phyloP scores from a whole-genome alignment of 2,329 filamentous ascomycete species.

The Fusarium floridanum region DNA sequence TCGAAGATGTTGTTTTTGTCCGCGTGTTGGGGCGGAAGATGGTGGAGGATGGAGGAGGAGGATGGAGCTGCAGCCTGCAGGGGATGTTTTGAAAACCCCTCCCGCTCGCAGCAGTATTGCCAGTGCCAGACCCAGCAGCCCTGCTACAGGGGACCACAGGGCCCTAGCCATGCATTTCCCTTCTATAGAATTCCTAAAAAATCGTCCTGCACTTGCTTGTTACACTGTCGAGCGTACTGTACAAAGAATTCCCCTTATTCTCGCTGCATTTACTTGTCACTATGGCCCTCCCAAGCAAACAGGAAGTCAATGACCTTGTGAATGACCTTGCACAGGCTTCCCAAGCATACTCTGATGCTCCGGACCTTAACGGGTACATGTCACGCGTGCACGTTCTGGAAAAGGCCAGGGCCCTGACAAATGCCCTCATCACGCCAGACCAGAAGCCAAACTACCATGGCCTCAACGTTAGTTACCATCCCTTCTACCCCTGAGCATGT shows the following conservation, averaged over 20 bases:
- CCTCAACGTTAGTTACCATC: slow-evolving; percentile 42
- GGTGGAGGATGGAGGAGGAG: background rate
- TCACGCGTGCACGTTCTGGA: slow-evolving; percentile 46
- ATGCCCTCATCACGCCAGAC: slow-evolving; percentile 46
- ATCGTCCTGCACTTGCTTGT: background rate
- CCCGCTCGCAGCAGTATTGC: background rate
- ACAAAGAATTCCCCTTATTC: background rate
- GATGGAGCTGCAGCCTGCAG: background rate
- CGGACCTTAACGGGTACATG: slow-evolving; percentile 43
- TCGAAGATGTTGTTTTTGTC: background rate
- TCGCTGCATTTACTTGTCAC: background rate
- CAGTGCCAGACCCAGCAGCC: background rate
- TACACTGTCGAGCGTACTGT: background rate
- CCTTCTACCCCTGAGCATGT: background rate
- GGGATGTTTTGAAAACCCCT: background rate
- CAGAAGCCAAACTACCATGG: slow-evolving; percentile 51
- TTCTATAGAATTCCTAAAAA: background rate
- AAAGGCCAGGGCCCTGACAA: slow-evolving; percentile 44
- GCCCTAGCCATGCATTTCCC: background rate
- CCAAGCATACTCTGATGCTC: slow-evolving; percentile 41
- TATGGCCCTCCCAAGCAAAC: slow-evolving; percentile 36
- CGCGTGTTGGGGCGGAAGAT: background rate
- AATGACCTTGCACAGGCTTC: slow-evolving; percentile 31
- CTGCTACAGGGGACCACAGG: background rate
- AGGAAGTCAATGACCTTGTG: slow-evolving; percentile 39